A percentile compares a stretch with the other conserved stretches of the same genome.
Conservation (phyloP, 2,329 filamentous ascomycete species). For the Cladophialophora chaetospira region DNA sequence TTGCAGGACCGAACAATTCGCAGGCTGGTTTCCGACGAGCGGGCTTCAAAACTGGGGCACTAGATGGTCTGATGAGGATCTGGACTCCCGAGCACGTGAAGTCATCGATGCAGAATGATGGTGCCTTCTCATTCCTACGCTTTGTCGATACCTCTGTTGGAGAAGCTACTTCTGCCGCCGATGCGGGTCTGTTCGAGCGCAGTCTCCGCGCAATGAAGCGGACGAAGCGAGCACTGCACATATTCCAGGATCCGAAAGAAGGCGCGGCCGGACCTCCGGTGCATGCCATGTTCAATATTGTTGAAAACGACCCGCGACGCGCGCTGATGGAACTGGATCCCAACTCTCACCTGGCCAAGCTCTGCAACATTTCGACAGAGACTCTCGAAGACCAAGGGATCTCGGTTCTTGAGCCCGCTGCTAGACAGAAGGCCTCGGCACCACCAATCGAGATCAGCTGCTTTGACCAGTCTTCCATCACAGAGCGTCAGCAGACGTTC, state of each 20-base stretch:
- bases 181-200: conserved; percentile 71
- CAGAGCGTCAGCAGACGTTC: conserved; percentile 71
- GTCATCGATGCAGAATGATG: conserved; percentile 57
- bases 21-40: conserved; percentile 60
- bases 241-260: conserved; percentile 53
- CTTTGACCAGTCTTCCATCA: conserved; percentile 63
- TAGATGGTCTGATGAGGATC: conserved; percentile 84
- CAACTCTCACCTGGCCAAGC: conserved; percentile 70
- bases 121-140: conserved; percentile 82
- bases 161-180: conserved; percentile 71
- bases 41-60: conserved; percentile 70
- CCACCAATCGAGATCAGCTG: conserved; percentile 82
- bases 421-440: conserved; percentile 74
- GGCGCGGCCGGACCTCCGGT: conserved; percentile 63
- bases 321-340: conserved; percentile 69
- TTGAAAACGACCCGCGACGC: conserved; percentile 66
- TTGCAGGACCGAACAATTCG: conserved; percentile 71
- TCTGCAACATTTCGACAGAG: conserved; percentile 76
- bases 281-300: conserved; percentile 81
- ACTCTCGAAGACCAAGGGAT: conserved; percentile 71
- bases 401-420: conserved; percentile 76
- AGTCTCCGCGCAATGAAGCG: conserved; percentile 66
- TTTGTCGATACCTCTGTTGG: conserved; percentile 76
- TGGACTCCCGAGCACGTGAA: conserved; percentile 80
- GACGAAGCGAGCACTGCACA: conserved; percentile 70